Evolutionary conservation across 371 early-diverging fungal genomes (phyloP).

Genomic region (Dichotomocladium elegans): DNA sequence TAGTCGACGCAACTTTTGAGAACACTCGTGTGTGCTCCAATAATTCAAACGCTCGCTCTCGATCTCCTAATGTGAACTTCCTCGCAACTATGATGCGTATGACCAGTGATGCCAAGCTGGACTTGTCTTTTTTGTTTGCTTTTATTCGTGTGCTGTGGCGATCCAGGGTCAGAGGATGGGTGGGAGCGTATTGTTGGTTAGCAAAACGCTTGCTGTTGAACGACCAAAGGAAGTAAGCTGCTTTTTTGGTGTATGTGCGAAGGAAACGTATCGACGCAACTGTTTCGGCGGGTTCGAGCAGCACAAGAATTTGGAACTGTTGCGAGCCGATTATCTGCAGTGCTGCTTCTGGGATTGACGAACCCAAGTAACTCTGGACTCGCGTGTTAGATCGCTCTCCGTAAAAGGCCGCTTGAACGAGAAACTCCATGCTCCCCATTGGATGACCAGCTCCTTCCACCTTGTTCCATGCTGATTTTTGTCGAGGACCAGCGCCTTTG

Average conservation of each 20-base stretch:
- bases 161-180: neutral
- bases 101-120: neutral
- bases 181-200: neutral
- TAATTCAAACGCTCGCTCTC: neutral
- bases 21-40: neutral
- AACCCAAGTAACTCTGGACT: neutral
- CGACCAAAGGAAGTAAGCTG: neutral
- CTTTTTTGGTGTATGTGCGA: neutral
- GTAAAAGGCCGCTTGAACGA: neutral
- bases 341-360: neutral
- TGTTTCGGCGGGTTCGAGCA: neutral
- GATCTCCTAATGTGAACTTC: neutral
- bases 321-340: neutral
- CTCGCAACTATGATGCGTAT: neutral
- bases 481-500: neutral
- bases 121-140: neutral
- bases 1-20: neutral
- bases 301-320: neutral
- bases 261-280: neutral
- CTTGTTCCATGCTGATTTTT: neutral
- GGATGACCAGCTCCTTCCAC: neutral
- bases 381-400: neutral
- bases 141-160: neutral
- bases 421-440: slow-evolving; percentile 1
- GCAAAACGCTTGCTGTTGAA: neutral